Evolutionary conservation across 495 filamentous ascomycete species (phyloP).

Genomic region (Penicillium subrubescens): DNA sequence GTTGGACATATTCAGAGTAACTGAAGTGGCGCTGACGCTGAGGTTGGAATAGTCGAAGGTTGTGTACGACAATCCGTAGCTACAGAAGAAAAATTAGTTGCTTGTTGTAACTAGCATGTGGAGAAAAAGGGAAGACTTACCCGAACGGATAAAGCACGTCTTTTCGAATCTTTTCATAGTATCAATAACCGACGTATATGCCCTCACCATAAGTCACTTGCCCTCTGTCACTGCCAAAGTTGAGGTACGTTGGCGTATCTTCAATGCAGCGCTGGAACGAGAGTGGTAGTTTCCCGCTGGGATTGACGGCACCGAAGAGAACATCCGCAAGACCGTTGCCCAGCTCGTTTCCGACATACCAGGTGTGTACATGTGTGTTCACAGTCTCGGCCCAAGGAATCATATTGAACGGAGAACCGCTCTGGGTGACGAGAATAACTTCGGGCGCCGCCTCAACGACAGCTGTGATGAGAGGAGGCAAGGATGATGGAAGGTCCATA

Average conservation of each 20-base stretch:
- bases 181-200: slow-evolving; percentile 81
- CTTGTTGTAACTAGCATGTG: background rate
- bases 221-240: slow-evolving; percentile 65
- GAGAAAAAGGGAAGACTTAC: background rate
- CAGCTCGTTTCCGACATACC: slow-evolving; percentile 79
- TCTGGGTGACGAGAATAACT: slow-evolving; percentile 55
- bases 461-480: background rate
- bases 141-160: background rate
- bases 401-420: slow-evolving; percentile 69
- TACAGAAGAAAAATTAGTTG: background rate
- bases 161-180: background rate
- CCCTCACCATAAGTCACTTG: slow-evolving; percentile 73
- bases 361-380: slow-evolving; percentile 81
- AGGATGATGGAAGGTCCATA: background rate
- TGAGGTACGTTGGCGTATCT: slow-evolving; percentile 65
- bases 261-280: slow-evolving; percentile 72
- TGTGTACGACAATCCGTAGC: background rate
- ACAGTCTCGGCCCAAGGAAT: slow-evolving; percentile 71
- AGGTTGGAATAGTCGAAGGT: background rate
- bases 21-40: background rate
- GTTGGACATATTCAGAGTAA: background rate
- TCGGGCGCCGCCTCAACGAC: background rate
- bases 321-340: slow-evolving; percentile 80
- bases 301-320: slow-evolving; percentile 77
- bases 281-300: slow-evolving; percentile 73